These are phyloP conservation scores for Pezicula rhizophila DNA, from an alignment of 2,329 filamentous ascomycete species.

Conservation along the genomic window DNA sequence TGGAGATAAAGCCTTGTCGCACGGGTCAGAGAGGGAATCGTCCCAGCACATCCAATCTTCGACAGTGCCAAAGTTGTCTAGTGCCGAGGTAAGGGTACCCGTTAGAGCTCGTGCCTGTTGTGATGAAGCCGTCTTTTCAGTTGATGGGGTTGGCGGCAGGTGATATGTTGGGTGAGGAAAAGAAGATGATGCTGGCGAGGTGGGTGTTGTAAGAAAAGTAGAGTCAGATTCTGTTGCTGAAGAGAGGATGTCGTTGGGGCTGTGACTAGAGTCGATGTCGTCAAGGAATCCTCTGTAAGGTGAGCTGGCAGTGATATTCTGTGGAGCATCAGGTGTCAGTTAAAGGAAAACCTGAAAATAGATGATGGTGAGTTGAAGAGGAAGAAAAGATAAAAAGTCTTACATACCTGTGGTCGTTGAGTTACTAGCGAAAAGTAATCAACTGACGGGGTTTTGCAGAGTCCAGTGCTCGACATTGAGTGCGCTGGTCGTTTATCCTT, in stretches of 20 bases:
- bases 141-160: constrained; percentile 8
- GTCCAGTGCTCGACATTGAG: not conserved
- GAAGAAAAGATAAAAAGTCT: not conserved
- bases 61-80: constrained; percentile 19
- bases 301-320: not conserved
- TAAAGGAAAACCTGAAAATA: not conserved
- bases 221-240: not conserved
- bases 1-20: constrained; percentile 20
- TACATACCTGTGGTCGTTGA: constrained; percentile 16
- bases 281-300: not conserved
- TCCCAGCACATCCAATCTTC: constrained; percentile 28
- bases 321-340: not conserved
- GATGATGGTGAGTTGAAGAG: not conserved
- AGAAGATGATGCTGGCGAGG: constrained; percentile 14
- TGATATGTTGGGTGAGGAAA: constrained; percentile 11
- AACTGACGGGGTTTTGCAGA: not conserved
- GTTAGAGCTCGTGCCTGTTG: not conserved
- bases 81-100: not conserved
- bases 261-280: not conserved
- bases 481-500: not conserved
- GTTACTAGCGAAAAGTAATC: constrained; percentile 1
- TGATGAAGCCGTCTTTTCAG: not conserved
- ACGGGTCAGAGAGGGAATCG: constrained; percentile 11
- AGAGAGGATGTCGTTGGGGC: not conserved
- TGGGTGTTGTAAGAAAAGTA: constrained; percentile 14